Conservation (phyloP, 768 basidiomycete species). For the Collybiopsis confluens region DNA sequence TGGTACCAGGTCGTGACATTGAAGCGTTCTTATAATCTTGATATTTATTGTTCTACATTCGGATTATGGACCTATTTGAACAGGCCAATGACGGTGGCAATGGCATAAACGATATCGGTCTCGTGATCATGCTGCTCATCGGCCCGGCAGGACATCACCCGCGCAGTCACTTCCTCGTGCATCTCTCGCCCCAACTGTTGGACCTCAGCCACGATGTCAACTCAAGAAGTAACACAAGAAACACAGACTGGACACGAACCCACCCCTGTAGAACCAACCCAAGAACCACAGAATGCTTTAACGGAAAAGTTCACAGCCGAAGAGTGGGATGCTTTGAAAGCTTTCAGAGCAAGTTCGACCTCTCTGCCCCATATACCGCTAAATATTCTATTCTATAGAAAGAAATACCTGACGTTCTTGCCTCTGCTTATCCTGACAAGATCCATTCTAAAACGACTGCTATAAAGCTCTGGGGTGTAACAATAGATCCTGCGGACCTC, state of each 20-base stretch:
- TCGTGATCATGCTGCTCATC: too few relatives aligned
- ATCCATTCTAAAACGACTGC: constrained; percentile 44
- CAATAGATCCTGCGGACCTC: constrained; percentile 53
- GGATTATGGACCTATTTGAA: too few relatives aligned
- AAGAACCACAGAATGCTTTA: constrained; percentile 65
- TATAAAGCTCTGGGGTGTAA: constrained; percentile 69
- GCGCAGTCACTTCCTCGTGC: constrained; percentile 1
- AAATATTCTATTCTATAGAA: constrained; percentile 17
- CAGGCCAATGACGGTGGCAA: too few relatives aligned
- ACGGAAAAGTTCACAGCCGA: constrained; percentile 64
- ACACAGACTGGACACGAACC: background rate
- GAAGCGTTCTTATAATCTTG: too few relatives aligned
- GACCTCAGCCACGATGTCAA: too few relatives aligned
- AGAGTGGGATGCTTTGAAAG: constrained; percentile 71
- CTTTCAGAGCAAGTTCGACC: constrained; percentile 51
- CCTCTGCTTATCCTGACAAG: constrained; percentile 58
- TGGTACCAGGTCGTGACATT: background rate
- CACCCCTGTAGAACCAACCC: constrained; percentile 16
- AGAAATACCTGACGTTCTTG: constrained; percentile 49
- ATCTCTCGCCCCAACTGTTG: background rate
- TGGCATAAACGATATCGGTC: too few relatives aligned
- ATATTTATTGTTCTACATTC: too few relatives aligned
- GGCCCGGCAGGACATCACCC: too few relatives aligned
- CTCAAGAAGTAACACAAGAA: too few relatives aligned
- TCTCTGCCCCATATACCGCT: background rate